These are phyloP conservation scores for Suillus alpinus DNA, from an alignment of 768 basidiomycete genomes.

Conservation along the genomic window DNA sequence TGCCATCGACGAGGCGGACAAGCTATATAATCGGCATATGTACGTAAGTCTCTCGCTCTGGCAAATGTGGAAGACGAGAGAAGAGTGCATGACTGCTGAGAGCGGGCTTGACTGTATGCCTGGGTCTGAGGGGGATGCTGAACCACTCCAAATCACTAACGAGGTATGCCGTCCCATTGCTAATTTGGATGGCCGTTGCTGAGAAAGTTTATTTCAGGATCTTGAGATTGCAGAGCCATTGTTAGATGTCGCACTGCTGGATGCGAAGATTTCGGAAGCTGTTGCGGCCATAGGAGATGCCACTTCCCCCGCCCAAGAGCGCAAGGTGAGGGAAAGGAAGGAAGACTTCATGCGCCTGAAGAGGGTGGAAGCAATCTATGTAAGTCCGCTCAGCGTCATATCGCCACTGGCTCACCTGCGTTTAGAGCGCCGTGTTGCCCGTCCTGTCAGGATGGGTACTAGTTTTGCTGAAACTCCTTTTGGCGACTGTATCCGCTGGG, in stretches of 20 bases:
- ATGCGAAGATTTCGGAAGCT: conserved; percentile 72
- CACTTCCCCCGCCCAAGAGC: conserved; percentile 48
- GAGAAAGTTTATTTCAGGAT: conserved; percentile 40
- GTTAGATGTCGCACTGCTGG: conserved; percentile 68
- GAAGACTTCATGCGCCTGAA: conserved; percentile 86
- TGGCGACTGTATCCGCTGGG: conserved; percentile 90
- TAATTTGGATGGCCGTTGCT: conserved; percentile 1
- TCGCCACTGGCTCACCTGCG: conserved; percentile 3
- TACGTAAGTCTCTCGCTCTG: conserved; percentile 82
- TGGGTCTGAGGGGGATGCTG: conserved; percentile 56
- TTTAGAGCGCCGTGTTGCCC: conserved; percentile 78
- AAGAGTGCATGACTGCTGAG: conserved; percentile 93
- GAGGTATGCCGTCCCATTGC: conserved; percentile 31
- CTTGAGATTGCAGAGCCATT: conserved; percentile 60
- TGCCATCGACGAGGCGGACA: conserved; percentile 94
- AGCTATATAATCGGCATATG: conserved; percentile 86
- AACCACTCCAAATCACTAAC: conserved; percentile 46
- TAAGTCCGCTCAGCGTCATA: conserved; percentile 36
- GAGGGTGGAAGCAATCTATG: conserved; percentile 91
- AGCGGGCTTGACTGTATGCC: conserved; percentile 85
- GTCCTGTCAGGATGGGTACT: conserved; percentile 88
- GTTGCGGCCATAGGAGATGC: conserved; percentile 49
- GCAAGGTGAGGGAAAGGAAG: conserved; percentile 62
- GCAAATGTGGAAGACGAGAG: conserved; percentile 95
- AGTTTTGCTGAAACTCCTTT: conserved; percentile 85